Evolutionary conservation across 495 filamentous ascomycete species (phyloP), one percentile per base, ranked within the genome.

Genomic region (Trichodelitschia bisporula): DNA sequence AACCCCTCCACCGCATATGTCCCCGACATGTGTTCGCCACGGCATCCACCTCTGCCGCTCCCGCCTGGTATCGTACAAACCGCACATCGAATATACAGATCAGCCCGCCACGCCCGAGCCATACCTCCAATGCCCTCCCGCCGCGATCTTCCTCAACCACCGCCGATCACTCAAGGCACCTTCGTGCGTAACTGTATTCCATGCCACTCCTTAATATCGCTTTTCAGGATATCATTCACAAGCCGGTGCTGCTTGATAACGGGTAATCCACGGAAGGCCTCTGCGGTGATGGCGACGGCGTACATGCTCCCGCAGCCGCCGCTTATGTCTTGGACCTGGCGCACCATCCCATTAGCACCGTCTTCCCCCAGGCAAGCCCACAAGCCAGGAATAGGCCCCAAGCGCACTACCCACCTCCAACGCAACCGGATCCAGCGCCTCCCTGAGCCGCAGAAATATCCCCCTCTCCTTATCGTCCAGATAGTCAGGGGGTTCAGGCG

Each of bases 241-340:
- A 78, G 43, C 28, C 69, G 55, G 42, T 80, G 74, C 44, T 78
- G 73, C 54, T 68, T 69, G 40, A 80, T 55, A 49, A 76, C 61
- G 34, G 53, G 55, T 37, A 65, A 31, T 18, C 73, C 74, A 29
- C 61, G 54, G 47, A 80, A 80, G 49, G 53, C 61, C 30, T 58
- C 53, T 13, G 66, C 70, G 31, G 57, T 50, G 37, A 78, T 64
- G 36, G 78, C 69, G 37, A 80, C 66, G 32, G 58, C 66, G 49
- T 78, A 80, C 74, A 80, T 78, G 33, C 62, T 66, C 27, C 74
- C 74, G 49, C 74, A 80, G 18, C 74, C 74, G 20, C 74, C 74
- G n/a, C 62, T 69, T 30, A 80, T 62, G 47, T 80, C 74, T 42
- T 66, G 69, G n/a, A 80, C 73, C 43, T 62, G 37, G 19, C n/a